Percentiles rank a stretch among this genome's conserved stretches.
phyloP scores from a whole-genome alignment of 2,329 filamentous ascomycete species.

The Cordyceps militaris region DNA sequence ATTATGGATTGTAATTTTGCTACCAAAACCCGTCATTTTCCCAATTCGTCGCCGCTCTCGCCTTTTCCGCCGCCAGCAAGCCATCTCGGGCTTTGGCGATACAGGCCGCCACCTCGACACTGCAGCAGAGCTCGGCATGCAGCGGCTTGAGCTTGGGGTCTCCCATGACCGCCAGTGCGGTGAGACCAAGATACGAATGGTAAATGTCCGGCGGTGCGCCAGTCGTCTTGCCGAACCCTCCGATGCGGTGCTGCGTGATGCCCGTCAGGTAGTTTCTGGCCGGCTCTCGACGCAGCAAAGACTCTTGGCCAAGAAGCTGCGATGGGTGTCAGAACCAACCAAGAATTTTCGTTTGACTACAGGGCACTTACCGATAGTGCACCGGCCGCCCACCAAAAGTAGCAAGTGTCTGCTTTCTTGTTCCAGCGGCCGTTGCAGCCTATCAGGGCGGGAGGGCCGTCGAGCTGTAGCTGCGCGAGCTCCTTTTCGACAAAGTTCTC shows the following conservation, averaged over 20 bases:
- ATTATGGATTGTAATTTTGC: not conserved
- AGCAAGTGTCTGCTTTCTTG: slow-evolving; percentile 91
- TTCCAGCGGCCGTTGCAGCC: slow-evolving; percentile 89
- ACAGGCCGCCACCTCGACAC: slow-evolving; percentile 47
- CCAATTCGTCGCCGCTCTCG: slow-evolving; percentile 12
- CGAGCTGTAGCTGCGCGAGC: slow-evolving; percentile 29
- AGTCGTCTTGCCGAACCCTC: slow-evolving; percentile 70
- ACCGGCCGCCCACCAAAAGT: slow-evolving; percentile 83
- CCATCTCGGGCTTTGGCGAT: slow-evolving; percentile 40
- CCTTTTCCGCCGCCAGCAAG: slow-evolving; percentile 21
- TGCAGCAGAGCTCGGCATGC: slow-evolving; percentile 72
- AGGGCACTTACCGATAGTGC: slow-evolving; percentile 40
- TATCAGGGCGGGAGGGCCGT: slow-evolving; percentile 39
- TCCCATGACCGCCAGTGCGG: slow-evolving; percentile 66
- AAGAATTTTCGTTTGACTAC: slow-evolving; percentile 22
- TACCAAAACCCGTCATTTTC: slow-evolving; percentile 24
- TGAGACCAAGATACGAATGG: slow-evolving; percentile 82
- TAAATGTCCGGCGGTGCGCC: slow-evolving; percentile 70
- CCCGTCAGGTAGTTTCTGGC: slow-evolving; percentile 75
- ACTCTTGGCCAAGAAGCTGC: slow-evolving; percentile 50
- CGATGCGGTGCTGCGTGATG: slow-evolving; percentile 79
- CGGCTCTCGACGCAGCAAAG: slow-evolving; percentile 51
- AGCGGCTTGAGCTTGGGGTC: slow-evolving; percentile 63
- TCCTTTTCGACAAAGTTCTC: slow-evolving; percentile 30
- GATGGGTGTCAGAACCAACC: slow-evolving; percentile 4